Evolutionary conservation across 75 land plant genomes (phyloP), one percentile per base, ranked within the genome.

Genomic region (Cupressus sempervirens): DNA sequence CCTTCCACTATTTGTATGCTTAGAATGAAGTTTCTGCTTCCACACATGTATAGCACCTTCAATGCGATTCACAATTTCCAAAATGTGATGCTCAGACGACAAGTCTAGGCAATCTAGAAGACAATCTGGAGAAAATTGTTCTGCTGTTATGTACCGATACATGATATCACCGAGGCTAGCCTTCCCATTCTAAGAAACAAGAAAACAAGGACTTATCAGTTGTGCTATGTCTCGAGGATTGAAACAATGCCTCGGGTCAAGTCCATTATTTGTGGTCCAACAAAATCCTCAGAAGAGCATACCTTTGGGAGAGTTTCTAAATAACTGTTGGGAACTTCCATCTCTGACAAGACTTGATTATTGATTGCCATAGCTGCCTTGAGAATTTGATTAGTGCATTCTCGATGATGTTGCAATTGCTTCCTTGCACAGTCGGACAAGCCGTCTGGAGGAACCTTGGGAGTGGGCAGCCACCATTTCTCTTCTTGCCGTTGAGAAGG

Each of bases 301-400:
- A 98, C 99, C 99, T 96, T 98, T 16, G 99, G 99, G 46, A 98
- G 91, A 12, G 94, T 76, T 30, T 92, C 94, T 83, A 91, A 81
- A 83, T 96, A 98, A 7, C 90, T 87, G 56, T 83, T 89, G 9
- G 99, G 99, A 82, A 96, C 90, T 81, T 98, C 99, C 98, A 98
- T 96, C 85, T 98, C 99, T 12, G 95, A 90, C 82, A 98, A 91
- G 16, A 98, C 92, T 67, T 89, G 91, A 40, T 90, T 88, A 86
- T 98, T 98, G 67, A 98, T 98, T 8, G 97, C 94, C 92, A 95
- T 90, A 40, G 99, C 97, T 41, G 98, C 99, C 86, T 96, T 98
- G 16, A 96, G 88, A 45, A 98, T 95, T 84, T 98, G 98, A 62
- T 88, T 96, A 7, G 94, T 89, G 81, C 92, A 93, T 38, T 98